A percentile compares a stretch with the other conserved stretches of the same genome.
These are phyloP conservation scores for Mortierella antarctica DNA, from an alignment of 192 early-diverging fungal genomes.

Conservation along the genomic window DNA sequence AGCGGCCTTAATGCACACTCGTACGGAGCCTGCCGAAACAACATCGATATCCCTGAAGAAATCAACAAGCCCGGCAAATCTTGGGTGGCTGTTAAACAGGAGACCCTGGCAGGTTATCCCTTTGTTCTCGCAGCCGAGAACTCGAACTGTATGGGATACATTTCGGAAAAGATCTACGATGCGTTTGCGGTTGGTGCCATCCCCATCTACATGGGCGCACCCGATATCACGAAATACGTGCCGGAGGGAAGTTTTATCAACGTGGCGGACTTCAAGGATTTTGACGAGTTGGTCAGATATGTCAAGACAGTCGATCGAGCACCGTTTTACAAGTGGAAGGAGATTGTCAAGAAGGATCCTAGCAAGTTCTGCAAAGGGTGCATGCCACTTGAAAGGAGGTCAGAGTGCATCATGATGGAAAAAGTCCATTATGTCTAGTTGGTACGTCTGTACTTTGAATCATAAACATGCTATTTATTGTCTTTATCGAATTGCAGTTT, in stretches of 20 bases:
- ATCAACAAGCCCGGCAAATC: background rate
- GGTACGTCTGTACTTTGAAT: too few species aligned
- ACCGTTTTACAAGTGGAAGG: conserved; percentile 15
- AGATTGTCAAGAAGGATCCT: conserved; percentile 9
- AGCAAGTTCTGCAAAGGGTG: background rate
- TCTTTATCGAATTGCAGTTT: too few species aligned
- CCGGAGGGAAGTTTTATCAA: conserved; percentile 21
- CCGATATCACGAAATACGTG: conserved; percentile 19
- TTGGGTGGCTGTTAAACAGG: conserved; percentile 1
- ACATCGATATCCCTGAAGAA: conserved; percentile 8
- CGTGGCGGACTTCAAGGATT: conserved; percentile 7
- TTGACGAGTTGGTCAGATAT: conserved; percentile 4
- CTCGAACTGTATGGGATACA: conserved; percentile 25
- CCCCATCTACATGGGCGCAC: conserved; percentile 22
- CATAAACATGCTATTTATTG: too few species aligned
- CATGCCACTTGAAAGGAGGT: background rate
- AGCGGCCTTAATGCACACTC: conserved; percentile 13
- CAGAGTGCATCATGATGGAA: too few species aligned
- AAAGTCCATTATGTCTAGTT: too few species aligned
- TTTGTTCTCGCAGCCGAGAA: conserved; percentile 22
- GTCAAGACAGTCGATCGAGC: conserved; percentile 6
- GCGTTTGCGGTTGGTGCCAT: conserved; percentile 16
- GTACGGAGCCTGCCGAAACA: conserved; percentile 10
- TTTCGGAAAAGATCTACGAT: conserved; percentile 34
- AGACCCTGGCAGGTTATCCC: conserved; percentile 4